Percentiles rank a stretch among this genome's conserved stretches.
Evolutionary conservation across 2,329 filamentous ascomycete genomes (phyloP).

Genomic region (Leptographium procerum): DNA sequence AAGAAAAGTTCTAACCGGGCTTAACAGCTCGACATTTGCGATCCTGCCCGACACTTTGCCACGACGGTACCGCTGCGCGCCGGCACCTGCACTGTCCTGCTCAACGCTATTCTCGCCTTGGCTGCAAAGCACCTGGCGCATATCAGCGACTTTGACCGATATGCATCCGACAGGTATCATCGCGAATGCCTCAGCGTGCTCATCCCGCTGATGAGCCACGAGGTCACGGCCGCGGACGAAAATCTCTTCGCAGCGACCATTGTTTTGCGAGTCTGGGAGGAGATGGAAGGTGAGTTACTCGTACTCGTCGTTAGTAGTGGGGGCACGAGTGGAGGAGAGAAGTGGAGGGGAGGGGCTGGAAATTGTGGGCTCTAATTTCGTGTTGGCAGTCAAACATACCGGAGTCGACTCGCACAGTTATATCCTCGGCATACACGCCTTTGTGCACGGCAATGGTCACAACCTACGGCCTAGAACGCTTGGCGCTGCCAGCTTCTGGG

Average conservation of each 20-base stretch:
- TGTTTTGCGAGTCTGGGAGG: constrained; percentile 45
- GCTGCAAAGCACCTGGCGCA: constrained; percentile 43
- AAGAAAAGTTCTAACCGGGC: background rate
- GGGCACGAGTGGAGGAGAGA: background rate
- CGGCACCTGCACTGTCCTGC: constrained; percentile 35
- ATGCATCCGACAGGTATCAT: constrained; percentile 41
- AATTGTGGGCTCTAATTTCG: background rate
- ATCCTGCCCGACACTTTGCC: constrained; percentile 35
- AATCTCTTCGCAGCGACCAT: constrained; percentile 43
- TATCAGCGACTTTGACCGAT: constrained; percentile 33
- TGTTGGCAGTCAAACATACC: constrained; percentile 23
- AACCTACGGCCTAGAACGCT: constrained; percentile 29
- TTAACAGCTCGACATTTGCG: constrained; percentile 29
- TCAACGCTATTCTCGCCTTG: constrained; percentile 46
- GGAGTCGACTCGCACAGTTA: constrained; percentile 36
- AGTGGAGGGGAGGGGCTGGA: background rate
- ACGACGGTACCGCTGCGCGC: constrained; percentile 41
- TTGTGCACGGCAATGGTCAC: constrained; percentile 30
- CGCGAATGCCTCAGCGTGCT: constrained; percentile 37
- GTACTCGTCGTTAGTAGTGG: background rate
- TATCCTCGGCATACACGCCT: constrained; percentile 33
- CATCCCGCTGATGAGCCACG: constrained; percentile 33
- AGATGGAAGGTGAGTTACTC: constrained; percentile 34
- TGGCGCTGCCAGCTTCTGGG: constrained; percentile 44
- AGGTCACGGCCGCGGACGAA: constrained; percentile 32